Evolutionary conservation across 108 stramenopile species (phyloP), one percentile per base, ranked within the genome.

Genomic region (Cyclotella atomus): DNA sequence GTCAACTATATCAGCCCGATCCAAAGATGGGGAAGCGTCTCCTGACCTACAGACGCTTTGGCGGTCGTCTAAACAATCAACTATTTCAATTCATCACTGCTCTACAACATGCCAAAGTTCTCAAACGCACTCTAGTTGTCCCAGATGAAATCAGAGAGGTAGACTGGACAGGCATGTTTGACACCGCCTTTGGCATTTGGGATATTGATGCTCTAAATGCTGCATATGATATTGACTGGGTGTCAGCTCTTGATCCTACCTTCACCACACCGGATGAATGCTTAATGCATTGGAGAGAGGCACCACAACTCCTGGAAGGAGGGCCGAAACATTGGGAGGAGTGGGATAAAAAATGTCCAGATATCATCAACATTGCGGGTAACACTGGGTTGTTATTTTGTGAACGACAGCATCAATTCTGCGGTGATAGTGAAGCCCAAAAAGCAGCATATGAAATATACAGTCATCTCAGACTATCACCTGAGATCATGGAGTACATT

Each of bases 91-190:
- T 79, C 65, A 79, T 79, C 23, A 70, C 78, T 5, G 70, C 78
- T 60, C 50, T 79, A 17, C 78, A 79, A 72, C 78, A 79, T 32
- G 78, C 78, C 2, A 72, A 72, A 43, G 78, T 72, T 1, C 66
- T 79, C 23, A 79, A 72, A 55, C 71, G 78, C 44, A 79, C 78
- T n/a, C 57, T 80, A 0, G 71, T 80, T 9, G 79, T 80, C 38
- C 79, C 79, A 27, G 67, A 80, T 63, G 79, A 80, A 69, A 56
- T 80, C 27, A 47, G 79, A 32, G 79, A 80, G 32, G 71, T 80
- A 14, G 79, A 80, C 36, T 80, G 79, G 79, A 80, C 79, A 7
- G 79, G 79, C 17, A 80, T 80, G 79, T 73, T 80, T 53, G 79
- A 80, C 32, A 47, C 50, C 16, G 65, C 60, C 17, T 69, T 69